Base-by-base conservation (phyloP, 768 basidiomycete species). In the Gymnopilus dilepis region DNA sequence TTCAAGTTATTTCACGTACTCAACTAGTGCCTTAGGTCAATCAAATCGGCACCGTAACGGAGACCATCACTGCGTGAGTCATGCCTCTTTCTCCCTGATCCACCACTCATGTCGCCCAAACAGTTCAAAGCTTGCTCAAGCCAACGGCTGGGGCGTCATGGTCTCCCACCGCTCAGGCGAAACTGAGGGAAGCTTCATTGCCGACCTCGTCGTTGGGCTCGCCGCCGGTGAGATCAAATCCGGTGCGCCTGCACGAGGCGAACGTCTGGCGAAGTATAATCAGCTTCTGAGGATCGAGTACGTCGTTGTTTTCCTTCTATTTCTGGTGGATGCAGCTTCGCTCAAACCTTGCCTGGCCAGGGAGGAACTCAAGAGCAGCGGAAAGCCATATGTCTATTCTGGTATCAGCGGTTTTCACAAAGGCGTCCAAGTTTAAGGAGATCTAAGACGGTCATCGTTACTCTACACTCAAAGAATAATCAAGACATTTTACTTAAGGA, bases 91-190 rank as follows among this genome's bases (percentile, higher is more conserved):
- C 41, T 40, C 22, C 24, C 33, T 57, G 34, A 2, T 6, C 48
- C 11, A 43, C 62, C 26, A 50, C 53, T 22, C 34, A 54, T 47
- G 60, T 24, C 28, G 8, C 22, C 33, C 31, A 4, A 60, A 51
- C 63, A 96, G 94, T 73, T 94, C 96, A 60, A 95, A 98, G 77
- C 94, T 99, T 69, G 76, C 96, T 50, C 95, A 97, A 76, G 94
- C 93, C 38, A 93, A 94, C 72, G 91, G 92, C 57, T 99, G 97
- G 97, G 96, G 95, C 75, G 93, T 98, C 79, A 99, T 99, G 97
- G 89, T 97, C 77, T 98, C 96, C 54, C 97, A 99, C 85, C 95
- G 97, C 68, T 94, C 91, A 67, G 97, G 97, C 72, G 97, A 98
- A 85, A 99, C 97, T 33, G 96, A 97, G 80, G 95, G 94, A 81